phyloP scores from a whole-genome alignment of 352 stramenopile species.

The Thalassiosira exigua region DNA sequence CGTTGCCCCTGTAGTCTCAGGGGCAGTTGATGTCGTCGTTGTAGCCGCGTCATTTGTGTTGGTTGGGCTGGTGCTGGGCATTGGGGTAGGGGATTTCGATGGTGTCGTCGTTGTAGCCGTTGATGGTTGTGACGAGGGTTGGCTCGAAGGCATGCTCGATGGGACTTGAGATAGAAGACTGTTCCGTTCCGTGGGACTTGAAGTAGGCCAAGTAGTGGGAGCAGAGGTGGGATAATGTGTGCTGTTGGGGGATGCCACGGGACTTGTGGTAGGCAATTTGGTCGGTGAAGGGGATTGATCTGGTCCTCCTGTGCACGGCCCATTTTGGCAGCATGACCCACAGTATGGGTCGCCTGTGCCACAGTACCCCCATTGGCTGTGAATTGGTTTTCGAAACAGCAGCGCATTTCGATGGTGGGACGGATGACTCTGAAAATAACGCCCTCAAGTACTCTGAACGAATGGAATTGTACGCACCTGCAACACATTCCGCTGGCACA shows the following conservation, averaged over 20 bases:
- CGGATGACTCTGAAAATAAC: too few species aligned
- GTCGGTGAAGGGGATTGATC: slow-evolving; percentile 6
- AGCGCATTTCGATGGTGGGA: too few species aligned
- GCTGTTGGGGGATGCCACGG: not conserved
- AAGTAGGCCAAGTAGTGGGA: not conserved
- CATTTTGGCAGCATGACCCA: slow-evolving; percentile 26
- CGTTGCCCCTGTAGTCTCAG: slow-evolving; percentile 21
- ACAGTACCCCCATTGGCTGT: slow-evolving; percentile 54
- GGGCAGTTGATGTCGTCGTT: slow-evolving; percentile 11
- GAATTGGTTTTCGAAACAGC: too few species aligned
- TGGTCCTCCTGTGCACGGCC: not conserved
- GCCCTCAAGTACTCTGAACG: too few species aligned
- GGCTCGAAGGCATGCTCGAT: not conserved
- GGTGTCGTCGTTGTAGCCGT: not conserved
- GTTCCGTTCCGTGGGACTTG: not conserved
- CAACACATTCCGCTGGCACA: slow-evolving; percentile 43
- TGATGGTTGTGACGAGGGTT: not conserved
- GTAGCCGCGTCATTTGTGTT: too few species aligned
- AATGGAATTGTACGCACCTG: too few species aligned
- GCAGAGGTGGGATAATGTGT: not conserved
- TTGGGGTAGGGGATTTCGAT: not conserved
- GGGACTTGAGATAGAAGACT: too few species aligned
- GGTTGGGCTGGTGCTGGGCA: slow-evolving; percentile 14
- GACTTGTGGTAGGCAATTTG: slow-evolving; percentile 17
- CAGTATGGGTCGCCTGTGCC: slow-evolving; percentile 41